Percentiles rank a stretch among this genome's conserved stretches.
phyloP scores from a whole-genome alignment of 331 rosid species.

The Malus hybrid region DNA sequence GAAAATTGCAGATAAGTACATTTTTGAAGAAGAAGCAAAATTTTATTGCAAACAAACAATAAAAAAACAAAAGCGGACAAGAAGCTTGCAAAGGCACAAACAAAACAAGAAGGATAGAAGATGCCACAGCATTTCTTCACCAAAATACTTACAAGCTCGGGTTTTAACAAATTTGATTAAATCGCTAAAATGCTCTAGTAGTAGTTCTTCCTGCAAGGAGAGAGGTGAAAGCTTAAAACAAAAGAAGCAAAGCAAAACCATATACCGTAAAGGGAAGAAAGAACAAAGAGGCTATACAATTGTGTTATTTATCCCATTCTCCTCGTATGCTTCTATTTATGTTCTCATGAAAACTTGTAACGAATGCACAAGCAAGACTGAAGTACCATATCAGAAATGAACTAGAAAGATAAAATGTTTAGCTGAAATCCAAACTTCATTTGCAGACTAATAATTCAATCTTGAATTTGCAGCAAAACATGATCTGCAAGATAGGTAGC shows the following conservation, averaged over 20 bases:
- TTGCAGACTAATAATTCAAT: neutral
- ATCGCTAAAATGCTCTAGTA: conserved; percentile 74
- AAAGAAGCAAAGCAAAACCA: neutral
- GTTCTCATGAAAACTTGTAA: neutral
- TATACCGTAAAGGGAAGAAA: neutral
- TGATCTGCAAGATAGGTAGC: neutral
- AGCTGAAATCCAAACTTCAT: neutral
- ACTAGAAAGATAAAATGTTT: neutral
- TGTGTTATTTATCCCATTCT: neutral
- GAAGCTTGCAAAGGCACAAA: too few species aligned
- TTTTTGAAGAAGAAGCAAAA: too few species aligned
- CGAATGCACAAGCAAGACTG: neutral
- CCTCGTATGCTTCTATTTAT: neutral
- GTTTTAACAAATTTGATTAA: conserved; percentile 87
- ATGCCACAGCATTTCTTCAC: neutral
- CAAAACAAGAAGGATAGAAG: neutral
- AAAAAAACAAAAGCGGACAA: too few species aligned
- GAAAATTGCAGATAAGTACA: conserved; percentile 11
- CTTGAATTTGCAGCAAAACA: neutral
- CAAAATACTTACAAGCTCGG: conserved; percentile 67
- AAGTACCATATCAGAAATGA: neutral
- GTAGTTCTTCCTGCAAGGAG: conserved; percentile 85
- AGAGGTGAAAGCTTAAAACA: neutral
- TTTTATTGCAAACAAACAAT: too few species aligned
- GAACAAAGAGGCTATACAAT: neutral